Percentiles rank a stretch among this genome's conserved stretches.
Conservation (phyloP, 2,329 filamentous ascomycete species). For the Amauroascus niger region DNA sequence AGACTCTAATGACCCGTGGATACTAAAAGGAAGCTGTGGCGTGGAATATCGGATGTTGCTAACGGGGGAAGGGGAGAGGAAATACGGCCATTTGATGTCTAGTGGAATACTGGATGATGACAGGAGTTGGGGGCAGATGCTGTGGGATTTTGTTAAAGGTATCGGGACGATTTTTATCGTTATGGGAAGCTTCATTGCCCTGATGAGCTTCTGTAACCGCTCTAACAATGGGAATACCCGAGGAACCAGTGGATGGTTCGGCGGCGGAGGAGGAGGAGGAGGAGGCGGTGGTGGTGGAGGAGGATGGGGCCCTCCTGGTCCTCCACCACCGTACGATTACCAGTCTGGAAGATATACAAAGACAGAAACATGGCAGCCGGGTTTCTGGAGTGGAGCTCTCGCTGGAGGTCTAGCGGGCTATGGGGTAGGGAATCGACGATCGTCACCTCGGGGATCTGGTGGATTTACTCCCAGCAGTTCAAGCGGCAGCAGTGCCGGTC, state of each 20-base stretch:
- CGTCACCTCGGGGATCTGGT: neutral
- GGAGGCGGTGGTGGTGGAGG: conserved; percentile 15
- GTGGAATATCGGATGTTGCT: conserved; percentile 78
- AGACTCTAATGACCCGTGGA: conserved; percentile 64
- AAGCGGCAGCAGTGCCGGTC: conserved; percentile 9
- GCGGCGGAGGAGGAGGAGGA: conserved; percentile 14
- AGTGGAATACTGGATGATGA: conserved; percentile 27
- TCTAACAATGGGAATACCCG: conserved; percentile 44
- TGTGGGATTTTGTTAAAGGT: conserved; percentile 11
- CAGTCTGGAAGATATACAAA: conserved; percentile 22
- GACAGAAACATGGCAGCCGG: conserved; percentile 33
- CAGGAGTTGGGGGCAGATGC: conserved; percentile 8
- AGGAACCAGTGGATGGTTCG: conserved; percentile 33
- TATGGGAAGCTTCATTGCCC: conserved; percentile 21
- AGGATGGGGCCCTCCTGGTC: conserved; percentile 18
- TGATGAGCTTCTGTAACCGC: conserved; percentile 17
- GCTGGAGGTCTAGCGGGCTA: conserved; percentile 38
- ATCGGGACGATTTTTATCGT: conserved; percentile 29
- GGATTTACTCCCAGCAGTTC: conserved; percentile 4
- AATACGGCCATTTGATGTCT: conserved; percentile 50
- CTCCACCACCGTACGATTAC: conserved; percentile 37
- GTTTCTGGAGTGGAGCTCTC: conserved; percentile 40
- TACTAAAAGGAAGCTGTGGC: conserved; percentile 86
- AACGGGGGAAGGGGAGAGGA: conserved; percentile 64
- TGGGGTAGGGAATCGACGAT: conserved; percentile 27